A percentile compares a stretch with the other conserved stretches of the same genome.
Conservation (phyloP, 257 asterid genomes). For the Jaltomata sinuosa region DNA sequence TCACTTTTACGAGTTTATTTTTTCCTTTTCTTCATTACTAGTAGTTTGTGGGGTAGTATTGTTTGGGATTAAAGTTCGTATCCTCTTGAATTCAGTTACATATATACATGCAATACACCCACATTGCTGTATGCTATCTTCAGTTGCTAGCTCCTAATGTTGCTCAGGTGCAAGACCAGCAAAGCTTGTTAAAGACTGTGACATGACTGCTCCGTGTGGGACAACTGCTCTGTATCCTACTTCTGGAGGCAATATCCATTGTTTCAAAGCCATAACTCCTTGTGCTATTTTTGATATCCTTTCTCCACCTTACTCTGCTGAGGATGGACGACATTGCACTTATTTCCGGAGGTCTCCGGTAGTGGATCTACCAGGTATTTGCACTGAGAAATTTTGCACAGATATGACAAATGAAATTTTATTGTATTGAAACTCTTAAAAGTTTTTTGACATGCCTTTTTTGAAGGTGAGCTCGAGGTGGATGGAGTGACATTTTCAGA, state of each 20-base stretch:
- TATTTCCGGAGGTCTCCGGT: conserved; percentile 63
- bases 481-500: conserved; percentile 60
- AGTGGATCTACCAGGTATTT: conserved; percentile 72
- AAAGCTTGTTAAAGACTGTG: conserved; percentile 59
- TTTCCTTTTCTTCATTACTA: background rate
- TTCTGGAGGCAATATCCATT: conserved; percentile 89
- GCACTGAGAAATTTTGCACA: background rate
- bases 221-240: conserved; percentile 84
- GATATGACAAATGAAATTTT: background rate
- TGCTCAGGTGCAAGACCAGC: conserved; percentile 73
- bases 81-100: background rate
- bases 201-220: conserved; percentile 78
- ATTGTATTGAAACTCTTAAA: background rate
- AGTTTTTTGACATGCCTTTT: background rate
- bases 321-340: conserved; percentile 91
- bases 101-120: background rate
- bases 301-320: conserved; percentile 91
- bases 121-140: background rate
- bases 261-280: conserved; percentile 85
- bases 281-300: conserved; percentile 96
- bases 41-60: background rate
- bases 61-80: background rate
- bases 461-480: conserved; percentile 57
- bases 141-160: conserved; percentile 1
- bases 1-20: background rate